Conservation (phyloP, 352 stramenopile species). For the Phytophthora syringae region DNA sequence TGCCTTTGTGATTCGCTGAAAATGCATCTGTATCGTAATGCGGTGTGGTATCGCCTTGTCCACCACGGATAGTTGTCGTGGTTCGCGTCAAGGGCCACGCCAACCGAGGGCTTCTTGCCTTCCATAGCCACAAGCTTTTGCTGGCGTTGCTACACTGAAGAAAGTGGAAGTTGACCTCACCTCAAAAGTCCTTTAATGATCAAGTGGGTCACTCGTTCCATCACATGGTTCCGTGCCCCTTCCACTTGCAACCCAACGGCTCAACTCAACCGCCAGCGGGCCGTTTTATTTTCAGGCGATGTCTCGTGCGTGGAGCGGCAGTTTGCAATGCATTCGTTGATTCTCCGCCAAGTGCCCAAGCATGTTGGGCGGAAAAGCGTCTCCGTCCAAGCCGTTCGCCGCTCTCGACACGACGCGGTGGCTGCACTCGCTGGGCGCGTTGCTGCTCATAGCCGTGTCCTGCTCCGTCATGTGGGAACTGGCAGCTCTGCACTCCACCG, state of each 20-base stretch:
- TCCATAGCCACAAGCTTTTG: too few relatives aligned
- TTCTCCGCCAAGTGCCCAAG: conserved; percentile 8
- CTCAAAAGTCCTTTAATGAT: too few relatives aligned
- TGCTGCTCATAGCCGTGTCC: conserved; percentile 21
- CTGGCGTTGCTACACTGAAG: too few relatives aligned
- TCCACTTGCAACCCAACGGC: too few relatives aligned
- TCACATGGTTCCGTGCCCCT: too few relatives aligned
- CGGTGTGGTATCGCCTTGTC: too few relatives aligned
- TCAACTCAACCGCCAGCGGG: neutral
- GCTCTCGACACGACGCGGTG: conserved; percentile 21
- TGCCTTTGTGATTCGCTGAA: too few relatives aligned
- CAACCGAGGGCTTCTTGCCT: too few relatives aligned
- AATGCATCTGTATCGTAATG: too few relatives aligned
- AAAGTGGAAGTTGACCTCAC: too few relatives aligned
- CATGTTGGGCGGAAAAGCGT: conserved; percentile 2
- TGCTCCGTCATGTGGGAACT: conserved; percentile 36
- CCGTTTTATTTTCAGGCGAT: conserved; percentile 29
- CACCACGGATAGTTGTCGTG: too few relatives aligned
- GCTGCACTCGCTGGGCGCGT: conserved; percentile 28
- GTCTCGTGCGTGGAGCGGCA: neutral
- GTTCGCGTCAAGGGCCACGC: neutral
- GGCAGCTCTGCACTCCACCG: conserved; percentile 19
- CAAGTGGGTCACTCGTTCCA: too few relatives aligned
- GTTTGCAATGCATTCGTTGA: conserved; percentile 7
- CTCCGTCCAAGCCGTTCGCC: conserved; percentile 12